Evolutionary conservation across 805 yeast species (phyloP).

Genomic region (Metschnikowia shivogae): DNA sequence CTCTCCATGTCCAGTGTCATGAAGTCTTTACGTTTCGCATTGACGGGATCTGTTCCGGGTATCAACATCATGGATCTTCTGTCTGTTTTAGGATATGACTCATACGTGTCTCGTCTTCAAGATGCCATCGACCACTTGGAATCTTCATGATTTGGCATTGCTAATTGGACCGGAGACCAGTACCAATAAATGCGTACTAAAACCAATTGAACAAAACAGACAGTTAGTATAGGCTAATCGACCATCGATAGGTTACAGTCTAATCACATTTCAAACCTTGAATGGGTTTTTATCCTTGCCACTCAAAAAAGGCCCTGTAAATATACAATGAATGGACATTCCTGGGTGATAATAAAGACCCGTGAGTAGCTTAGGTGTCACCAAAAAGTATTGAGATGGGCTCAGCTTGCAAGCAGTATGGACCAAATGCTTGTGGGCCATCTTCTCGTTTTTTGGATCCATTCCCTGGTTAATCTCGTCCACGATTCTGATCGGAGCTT

Average conservation of each 20-base stretch:
- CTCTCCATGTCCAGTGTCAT: conserved; percentile 6
- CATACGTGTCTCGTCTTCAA: conserved; percentile 10
- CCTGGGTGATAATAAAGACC: conserved; percentile 70
- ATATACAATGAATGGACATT: conserved; percentile 83
- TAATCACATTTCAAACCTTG: no score
- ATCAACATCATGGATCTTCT: conserved; percentile 57
- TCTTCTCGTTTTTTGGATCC: conserved; percentile 90
- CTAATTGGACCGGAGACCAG: no score
- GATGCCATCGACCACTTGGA: conserved; percentile 9
- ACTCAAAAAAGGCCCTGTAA: conserved; percentile 31
- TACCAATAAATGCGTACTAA: no score
- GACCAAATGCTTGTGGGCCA: conserved; percentile 81
- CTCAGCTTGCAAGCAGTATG: conserved; percentile 63
- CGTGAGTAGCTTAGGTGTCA: conserved; percentile 86
- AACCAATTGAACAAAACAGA: no score
- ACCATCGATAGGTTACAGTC: neutral
- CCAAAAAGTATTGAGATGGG: conserved; percentile 80
- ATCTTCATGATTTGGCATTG: neutral
- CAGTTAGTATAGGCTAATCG: neutral
- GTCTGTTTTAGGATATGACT: conserved; percentile 46
- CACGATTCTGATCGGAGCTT: conserved; percentile 89
- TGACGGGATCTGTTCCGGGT: conserved; percentile 71
- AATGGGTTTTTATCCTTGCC: conserved; percentile 2
- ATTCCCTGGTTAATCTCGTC: conserved; percentile 99
- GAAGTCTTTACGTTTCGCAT: conserved; percentile 47